A percentile compares a stretch with the other conserved stretches of the same genome.
phyloP scores from a whole-genome alignment of 2,329 filamentous ascomycete species.

The Fusarium haematococcum region DNA sequence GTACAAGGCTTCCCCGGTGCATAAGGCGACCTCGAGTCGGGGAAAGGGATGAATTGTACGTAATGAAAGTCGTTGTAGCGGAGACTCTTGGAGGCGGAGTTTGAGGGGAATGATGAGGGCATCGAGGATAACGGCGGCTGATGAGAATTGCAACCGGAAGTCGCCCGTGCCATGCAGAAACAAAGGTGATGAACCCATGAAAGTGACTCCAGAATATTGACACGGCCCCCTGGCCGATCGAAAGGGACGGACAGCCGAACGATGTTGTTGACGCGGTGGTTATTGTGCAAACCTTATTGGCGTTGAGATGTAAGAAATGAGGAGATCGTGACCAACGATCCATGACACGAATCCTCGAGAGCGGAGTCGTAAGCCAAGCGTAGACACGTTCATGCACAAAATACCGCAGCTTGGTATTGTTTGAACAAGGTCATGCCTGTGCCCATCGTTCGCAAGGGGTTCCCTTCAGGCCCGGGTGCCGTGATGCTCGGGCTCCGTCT shows the following conservation, averaged over 20 bases:
- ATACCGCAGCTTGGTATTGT: slow-evolving; percentile 37
- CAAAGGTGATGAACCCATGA: not conserved
- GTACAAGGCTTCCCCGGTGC: not conserved
- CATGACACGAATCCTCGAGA: slow-evolving; percentile 23
- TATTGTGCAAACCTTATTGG: slow-evolving; percentile 28
- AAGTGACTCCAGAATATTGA: not conserved
- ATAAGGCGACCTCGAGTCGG: not conserved
- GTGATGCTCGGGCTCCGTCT: slow-evolving; percentile 11
- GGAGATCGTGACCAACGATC: slow-evolving; percentile 37
- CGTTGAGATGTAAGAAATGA: slow-evolving; percentile 15
- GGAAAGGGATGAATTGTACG: slow-evolving; percentile 16
- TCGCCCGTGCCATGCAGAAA: slow-evolving; percentile 1
- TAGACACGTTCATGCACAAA: slow-evolving; percentile 31
- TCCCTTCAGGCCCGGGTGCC: slow-evolving; percentile 10
- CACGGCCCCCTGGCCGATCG: not conserved
- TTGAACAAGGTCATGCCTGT: slow-evolving; percentile 30
- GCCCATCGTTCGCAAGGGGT: slow-evolving; percentile 9
- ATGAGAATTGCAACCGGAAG: not conserved
- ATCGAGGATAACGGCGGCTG: slow-evolving; percentile 32
- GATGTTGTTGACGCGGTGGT: not conserved
- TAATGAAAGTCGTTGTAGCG: slow-evolving; percentile 19
- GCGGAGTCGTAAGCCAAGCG: slow-evolving; percentile 32
- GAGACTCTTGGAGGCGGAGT: slow-evolving; percentile 15
- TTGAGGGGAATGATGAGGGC: not conserved
- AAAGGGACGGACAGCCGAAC: not conserved